A percentile compares a stretch with the other conserved stretches of the same genome.
phyloP scores from a whole-genome alignment of 1,284 basidiomycete species.

The Anthracocystis setariae region DNA sequence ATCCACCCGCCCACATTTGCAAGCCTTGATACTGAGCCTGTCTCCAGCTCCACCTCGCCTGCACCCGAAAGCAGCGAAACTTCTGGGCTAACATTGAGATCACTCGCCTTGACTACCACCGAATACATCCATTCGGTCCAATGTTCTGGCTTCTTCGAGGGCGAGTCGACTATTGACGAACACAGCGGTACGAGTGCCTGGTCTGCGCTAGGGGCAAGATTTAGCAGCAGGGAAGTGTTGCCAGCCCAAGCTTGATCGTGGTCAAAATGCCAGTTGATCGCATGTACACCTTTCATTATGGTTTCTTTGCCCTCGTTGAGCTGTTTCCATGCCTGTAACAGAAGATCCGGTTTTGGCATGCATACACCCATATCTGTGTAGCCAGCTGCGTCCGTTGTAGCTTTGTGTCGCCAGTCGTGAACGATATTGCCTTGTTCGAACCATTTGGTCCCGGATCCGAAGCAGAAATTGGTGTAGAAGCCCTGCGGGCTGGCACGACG shows the following conservation, averaged over 20 bases:
- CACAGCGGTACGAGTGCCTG: conserved; percentile 13
- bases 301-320: neutral
- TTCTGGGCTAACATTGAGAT: neutral
- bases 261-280: conserved; percentile 15
- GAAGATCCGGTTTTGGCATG: conserved; percentile 45
- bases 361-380: conserved; percentile 46
- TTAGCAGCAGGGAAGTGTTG: conserved; percentile 13
- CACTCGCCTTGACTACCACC: conserved; percentile 8
- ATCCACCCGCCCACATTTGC: conserved; percentile 10
- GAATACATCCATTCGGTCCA: conserved; percentile 11
- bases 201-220: neutral
- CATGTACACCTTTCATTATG: neutral
- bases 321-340: conserved; percentile 17
- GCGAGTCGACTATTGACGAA: conserved; percentile 6
- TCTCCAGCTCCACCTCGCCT: neutral
- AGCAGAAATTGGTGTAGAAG: conserved; percentile 54
- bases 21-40: neutral
- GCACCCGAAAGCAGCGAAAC: neutral
- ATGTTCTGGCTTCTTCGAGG: neutral
- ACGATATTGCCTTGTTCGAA: conserved; percentile 44
- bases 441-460: conserved; percentile 54
- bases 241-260: conserved; percentile 21
- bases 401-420: conserved; percentile 6
- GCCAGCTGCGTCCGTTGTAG: conserved; percentile 6
- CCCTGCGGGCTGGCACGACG: conserved; percentile 5